phyloP scores from a whole-genome alignment of 768 basidiomycete genomes.

The Boletus vermiculosoides region DNA sequence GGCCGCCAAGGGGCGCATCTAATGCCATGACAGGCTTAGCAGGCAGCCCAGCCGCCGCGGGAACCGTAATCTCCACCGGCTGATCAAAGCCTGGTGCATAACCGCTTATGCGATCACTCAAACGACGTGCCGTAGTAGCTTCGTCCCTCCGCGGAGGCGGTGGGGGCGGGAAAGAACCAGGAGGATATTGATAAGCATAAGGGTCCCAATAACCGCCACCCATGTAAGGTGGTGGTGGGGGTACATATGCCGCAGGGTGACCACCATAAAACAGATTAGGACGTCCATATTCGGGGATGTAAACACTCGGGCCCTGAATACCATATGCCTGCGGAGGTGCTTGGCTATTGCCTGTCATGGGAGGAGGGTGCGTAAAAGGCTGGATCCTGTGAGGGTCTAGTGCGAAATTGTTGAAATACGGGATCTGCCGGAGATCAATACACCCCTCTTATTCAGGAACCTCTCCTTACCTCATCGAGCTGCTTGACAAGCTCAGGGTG shows the following conservation, averaged over 20 bases:
- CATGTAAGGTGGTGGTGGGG: slow-evolving; percentile 41
- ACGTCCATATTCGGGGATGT: slow-evolving; percentile 46
- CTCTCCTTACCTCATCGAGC: slow-evolving; percentile 73
- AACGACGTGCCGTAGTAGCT: slow-evolving; percentile 53
- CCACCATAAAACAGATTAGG: slow-evolving; percentile 41
- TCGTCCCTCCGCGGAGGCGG: slow-evolving; percentile 56
- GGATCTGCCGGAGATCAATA: slow-evolving; percentile 50
- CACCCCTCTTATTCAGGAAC: slow-evolving; percentile 5
- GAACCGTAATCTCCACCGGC: slow-evolving; percentile 44
- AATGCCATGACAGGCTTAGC: slow-evolving; percentile 69
- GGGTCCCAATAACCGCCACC: slow-evolving; percentile 45
- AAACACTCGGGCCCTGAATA: slow-evolving; percentile 59
- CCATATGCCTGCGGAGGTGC: slow-evolving; percentile 86
- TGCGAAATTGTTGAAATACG: slow-evolving; percentile 94
- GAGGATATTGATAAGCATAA: slow-evolving; percentile 41
- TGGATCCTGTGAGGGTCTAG: slow-evolving; percentile 93
- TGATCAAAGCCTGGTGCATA: slow-evolving; percentile 55
- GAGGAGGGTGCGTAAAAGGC: slow-evolving; percentile 78
- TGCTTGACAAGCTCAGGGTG: slow-evolving; percentile 82
- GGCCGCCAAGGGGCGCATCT: slow-evolving; percentile 47
- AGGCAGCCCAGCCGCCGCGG: slow-evolving; percentile 72
- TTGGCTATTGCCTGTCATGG: slow-evolving; percentile 62
- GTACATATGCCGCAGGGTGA: slow-evolving; percentile 34
- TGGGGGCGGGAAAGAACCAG: slow-evolving; percentile 35
- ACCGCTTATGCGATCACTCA: slow-evolving; percentile 82